Base-by-base conservation (phyloP, 2,329 filamentous ascomycete genomes). In the Plenodomus tracheiphilus region DNA sequence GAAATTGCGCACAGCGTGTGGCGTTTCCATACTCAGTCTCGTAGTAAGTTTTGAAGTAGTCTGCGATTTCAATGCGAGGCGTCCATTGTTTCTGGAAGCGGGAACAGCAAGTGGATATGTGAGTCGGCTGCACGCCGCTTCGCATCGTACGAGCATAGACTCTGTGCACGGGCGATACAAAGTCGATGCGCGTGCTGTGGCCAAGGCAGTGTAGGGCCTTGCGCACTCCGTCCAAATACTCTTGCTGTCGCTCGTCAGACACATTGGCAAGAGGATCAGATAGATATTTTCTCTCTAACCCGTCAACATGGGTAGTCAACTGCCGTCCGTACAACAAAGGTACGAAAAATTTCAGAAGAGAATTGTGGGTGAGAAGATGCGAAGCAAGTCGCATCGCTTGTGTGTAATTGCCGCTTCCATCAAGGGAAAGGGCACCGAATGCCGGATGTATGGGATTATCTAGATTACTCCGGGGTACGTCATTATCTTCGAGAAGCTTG, bases 311-410 rank as follows among this genome's bases (percentile, higher is more conserved):
- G 16, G 20, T 49, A 13, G 40, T 46, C n/a, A 64, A 37, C 22
- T 57, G 43, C 21, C 39, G 48, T 21, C 69, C 69, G 25, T 65
- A 62, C 1, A 68, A 46, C 18, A 69, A 51, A 4, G 59, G 58
- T 17, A 70, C 51, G 37, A 69, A 72, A 45, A 69, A 72, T 30
- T 57, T 52, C 4, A 72, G 54, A 16, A 66, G 46, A 10, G 59
- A 54, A 17, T 68, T 62, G 19, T 64, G 48, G 7, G 57, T 41
- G n/a, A 72, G 53, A 36, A 69, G 69, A 19, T 67, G 65, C 2
- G 69, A 71, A 17, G 68, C 69, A 13, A 72, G 56, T 18, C 54
- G 64, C 21, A 72, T 58, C 41, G 58, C 53, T 34, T 63, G 64
- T 7, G 54, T 45, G 39, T 68, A 42, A 9, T 53, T 52, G 18